Evolutionary conservation across 768 basidiomycete genomes (phyloP), one percentile per base, ranked within the genome.

Genomic region (Macrolepiota albuminosa): DNA sequence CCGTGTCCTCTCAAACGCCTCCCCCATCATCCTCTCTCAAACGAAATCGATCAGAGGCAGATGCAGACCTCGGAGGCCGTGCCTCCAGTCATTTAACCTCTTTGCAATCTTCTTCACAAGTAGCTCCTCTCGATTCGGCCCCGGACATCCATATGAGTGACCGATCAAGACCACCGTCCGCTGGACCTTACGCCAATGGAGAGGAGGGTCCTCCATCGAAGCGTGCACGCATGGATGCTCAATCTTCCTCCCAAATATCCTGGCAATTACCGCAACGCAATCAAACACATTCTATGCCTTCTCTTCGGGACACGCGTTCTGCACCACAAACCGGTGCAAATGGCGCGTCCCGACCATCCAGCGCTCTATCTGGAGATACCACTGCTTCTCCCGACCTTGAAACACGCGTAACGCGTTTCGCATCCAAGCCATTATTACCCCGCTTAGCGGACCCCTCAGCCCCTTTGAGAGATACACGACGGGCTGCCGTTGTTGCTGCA

Each of bases 151-250:
- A 74, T 31, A 78, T 77, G 67, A 66, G 68, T 40, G 81, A 83
- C 62, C 73, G 76, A 34, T 76, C 81, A 3, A 80, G 84, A 34
- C 81, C 83, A 26, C 70, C 81, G 1, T 86, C 85, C 24, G 72
- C 76, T 1, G 75, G 77, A 8, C 75, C 83, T 57, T 79, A 76
- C 47, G 61, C 68, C 1, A 84, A 83, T 56, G 83, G 81, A 48
- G 86, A 85, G 39, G 85, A 84, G 33, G 83, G 81, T 4, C 85
- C 87, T 4, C 87, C 88, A 7, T 73, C 80, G n/a, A 92, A 92
- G 71, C 87, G 89, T 42, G 72, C 78, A 29, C 87, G 91, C 31
- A 85, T 78, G 49, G 88, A 89, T 26, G 72, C 69, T 21, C 70
- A 73, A 40, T 76, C 67, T 54, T 60, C 70, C 18, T 69, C 70